Percentiles rank a stretch among this genome's conserved stretches.
Evolutionary conservation across 257 asterid genomes (phyloP).

Genomic region (Solanum pinnatisectum): DNA sequence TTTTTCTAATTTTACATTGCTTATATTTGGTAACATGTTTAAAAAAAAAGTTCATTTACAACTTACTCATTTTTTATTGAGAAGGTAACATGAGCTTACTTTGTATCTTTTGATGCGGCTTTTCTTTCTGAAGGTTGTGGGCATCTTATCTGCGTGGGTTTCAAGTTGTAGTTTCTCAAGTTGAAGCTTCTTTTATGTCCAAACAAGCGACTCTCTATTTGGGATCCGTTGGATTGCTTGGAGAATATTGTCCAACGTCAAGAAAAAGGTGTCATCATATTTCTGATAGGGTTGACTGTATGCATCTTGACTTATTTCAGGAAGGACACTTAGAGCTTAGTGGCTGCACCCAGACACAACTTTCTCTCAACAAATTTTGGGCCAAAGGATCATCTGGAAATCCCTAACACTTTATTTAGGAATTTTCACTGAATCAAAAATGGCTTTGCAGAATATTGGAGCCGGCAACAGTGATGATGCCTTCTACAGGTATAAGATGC

Average conservation of each 20-base stretch:
- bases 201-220: slow-evolving; percentile 14
- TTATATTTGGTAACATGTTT: background rate
- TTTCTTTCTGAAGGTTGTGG: background rate
- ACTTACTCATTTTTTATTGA: background rate
- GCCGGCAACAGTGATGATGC: slow-evolving; percentile 40
- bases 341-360: slow-evolving; percentile 15
- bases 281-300: slow-evolving; percentile 17
- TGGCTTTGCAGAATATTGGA: slow-evolving; percentile 36
- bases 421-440: background rate
- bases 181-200: slow-evolving; percentile 29
- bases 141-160: background rate
- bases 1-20: background rate
- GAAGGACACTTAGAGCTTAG: slow-evolving; percentile 1
- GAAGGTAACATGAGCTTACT: background rate
- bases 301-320: slow-evolving; percentile 21
- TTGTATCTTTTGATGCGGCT: slow-evolving; percentile 51
- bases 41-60: background rate
- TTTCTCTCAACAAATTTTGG: slow-evolving; percentile 1
- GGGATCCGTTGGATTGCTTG: slow-evolving; percentile 32
- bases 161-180: background rate
- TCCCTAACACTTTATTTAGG: background rate
- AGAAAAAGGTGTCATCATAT: slow-evolving; percentile 13
- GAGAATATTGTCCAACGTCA: slow-evolving; percentile 26
- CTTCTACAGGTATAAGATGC: slow-evolving; percentile 45
- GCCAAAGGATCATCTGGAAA: slow-evolving; percentile 5